A percentile compares a stretch with the other conserved stretches of the same genome.
phyloP scores from a whole-genome alignment of 345 rosid species.

The Syzygium aqueum region DNA sequence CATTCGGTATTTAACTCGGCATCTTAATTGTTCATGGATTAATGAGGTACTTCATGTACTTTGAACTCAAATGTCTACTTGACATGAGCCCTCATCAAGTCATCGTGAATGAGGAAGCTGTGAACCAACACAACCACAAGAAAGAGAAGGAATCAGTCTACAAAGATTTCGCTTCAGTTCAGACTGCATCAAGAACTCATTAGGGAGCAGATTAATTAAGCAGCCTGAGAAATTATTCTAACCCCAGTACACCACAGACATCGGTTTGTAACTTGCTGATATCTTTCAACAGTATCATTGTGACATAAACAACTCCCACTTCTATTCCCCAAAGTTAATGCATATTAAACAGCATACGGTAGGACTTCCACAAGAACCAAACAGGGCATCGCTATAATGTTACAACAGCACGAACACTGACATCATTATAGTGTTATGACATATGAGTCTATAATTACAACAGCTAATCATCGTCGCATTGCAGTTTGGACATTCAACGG shows the following conservation, averaged over 20 bases:
- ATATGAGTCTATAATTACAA: not conserved
- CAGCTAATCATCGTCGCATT: not conserved
- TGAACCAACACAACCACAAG: not conserved
- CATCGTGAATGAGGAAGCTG: not conserved
- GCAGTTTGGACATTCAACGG: not conserved
- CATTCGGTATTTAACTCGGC: not conserved
- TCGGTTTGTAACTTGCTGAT: not conserved
- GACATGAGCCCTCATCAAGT: not conserved
- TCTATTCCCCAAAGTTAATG: not conserved
- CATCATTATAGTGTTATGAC: not conserved
- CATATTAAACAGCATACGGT: not conserved
- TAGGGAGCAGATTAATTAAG: not conserved
- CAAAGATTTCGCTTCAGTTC: not conserved
- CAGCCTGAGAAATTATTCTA: not conserved
- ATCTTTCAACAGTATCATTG: not conserved
- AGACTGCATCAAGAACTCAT: not conserved
- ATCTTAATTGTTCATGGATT: not conserved
- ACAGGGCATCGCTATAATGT: not conserved
- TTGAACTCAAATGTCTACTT: not conserved
- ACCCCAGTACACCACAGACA: not conserved
- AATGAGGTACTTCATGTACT: not conserved
- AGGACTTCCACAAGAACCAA: not conserved
- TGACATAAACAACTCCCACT: not conserved
- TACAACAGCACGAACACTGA: not conserved
- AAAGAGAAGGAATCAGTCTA: not conserved